Base-by-base conservation (phyloP, 805 yeast species). In the Metschnikowia picachoensis region DNA sequence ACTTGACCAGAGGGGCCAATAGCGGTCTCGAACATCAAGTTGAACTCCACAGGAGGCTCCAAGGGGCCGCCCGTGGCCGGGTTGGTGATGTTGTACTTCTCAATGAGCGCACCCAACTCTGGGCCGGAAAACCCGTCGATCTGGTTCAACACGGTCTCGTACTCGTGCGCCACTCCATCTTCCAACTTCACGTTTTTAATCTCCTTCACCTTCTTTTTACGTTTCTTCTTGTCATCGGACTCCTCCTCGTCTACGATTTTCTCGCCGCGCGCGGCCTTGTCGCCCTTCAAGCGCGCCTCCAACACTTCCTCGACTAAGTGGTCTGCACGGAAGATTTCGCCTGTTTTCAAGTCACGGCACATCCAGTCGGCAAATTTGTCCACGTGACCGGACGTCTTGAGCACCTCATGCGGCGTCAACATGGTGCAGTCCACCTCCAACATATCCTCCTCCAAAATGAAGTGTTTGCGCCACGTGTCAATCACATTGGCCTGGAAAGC, bases 321-420 rank as follows among this genome's bases (percentile, higher is more conserved):
- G 70, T 94, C 99, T 43, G 97, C 98, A 72, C 99, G 82, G 77
- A 94, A 94, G 59, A 94, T 94, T 73, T 94, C 99, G 57, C 99
- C 99, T 35, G 97, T 87, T 66, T 87, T 87, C 61, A 82, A 74
- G 70, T 94, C 99, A 61, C 87, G 83, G 70, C 97, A 90, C 99
- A 94, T 94, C 97, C 96, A 94, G 70, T 94, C 99, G 56, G 97
- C 88, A 65, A 94, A 94, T 76, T 94, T 94, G 69, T 94, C 99
- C 55, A 94, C 99, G 69, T 94, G 99, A 60, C 99, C 99, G 41
- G 98, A 92, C 37, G 99, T 95, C 75, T 95, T 95, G 67, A 94
- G 78, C 31, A 94, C 99, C 67, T 95, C 99, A 62, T 88, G 83
- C 13, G 99, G 99, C 40, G 99, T 94, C 70, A 94, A 76, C 91